Evolutionary conservation across 768 basidiomycete species (phyloP), one percentile per base, ranked within the genome.

Genomic region (Epithele typhae): DNA sequence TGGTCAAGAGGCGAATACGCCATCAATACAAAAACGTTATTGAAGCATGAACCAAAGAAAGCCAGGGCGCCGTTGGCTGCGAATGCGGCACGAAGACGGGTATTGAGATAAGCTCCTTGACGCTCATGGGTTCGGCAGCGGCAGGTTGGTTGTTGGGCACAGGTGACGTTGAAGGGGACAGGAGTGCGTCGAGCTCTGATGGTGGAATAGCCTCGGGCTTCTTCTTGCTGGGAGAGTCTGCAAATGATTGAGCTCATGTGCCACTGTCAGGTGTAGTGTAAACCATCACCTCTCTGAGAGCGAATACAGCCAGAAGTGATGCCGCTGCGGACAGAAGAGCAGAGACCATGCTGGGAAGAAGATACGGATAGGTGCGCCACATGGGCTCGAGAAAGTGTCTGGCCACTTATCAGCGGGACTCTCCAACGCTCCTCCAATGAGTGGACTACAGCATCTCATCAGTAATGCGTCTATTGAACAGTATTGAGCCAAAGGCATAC

Each of bases 11-110:
- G 73, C 11, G 83, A 78, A 57, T 81, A 87, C 44, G 79, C 80
- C 54, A 81, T 81, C 39, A 86, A 69, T 9, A 82, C 78, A 53
- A 85, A 84, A 14, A 80, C 73, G n/a, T 77, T 76, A 40, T 81
- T 82, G 54, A 80, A 87, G 10, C 73, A 70, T 0, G 76, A 75
- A 3, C 66, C 60, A n/a, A 76, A 64, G 64, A 81, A 81, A 39
- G 68, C 70, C 12, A 84, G 68, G 4, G 72, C 69, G 54, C 69
- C 74, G 14, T 75, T 77, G 23, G 79, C 80, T 24, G 66, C 57
- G 43, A 75, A 70, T 40, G 83, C 54, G n/a, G 76, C 71, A 17
- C 69, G 70, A 25, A 84, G 75, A 43, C 68, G 4, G 81, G 80
- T 19, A 75, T 68, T 6, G 73, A 66, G 19, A 81, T 55, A 22